These are phyloP conservation scores for Mycena filopes DNA, from an alignment of 768 basidiomycete genomes.

Conservation along the genomic window DNA sequence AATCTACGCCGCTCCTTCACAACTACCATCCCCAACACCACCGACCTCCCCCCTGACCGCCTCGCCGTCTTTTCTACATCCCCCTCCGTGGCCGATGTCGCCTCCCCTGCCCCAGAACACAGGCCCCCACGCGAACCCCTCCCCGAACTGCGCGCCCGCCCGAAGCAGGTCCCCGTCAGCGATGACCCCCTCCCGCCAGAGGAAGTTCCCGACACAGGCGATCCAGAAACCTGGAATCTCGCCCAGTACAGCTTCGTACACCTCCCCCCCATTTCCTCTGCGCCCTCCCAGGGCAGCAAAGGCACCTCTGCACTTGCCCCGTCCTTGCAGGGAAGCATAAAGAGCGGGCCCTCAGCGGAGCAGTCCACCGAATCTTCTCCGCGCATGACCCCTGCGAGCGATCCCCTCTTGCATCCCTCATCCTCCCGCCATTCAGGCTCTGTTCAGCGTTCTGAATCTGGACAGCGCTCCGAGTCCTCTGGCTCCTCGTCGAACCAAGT, in stretches of 20 bases:
- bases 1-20: slow-evolving; percentile 37
- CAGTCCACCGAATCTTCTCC: not conserved
- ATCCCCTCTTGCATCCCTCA: not conserved
- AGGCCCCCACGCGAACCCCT: not conserved
- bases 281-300: not conserved
- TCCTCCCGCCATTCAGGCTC: slow-evolving; percentile 17
- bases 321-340: slow-evolving; percentile 12
- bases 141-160: slow-evolving; percentile 10
- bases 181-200: slow-evolving; percentile 33
- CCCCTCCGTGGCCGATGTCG: slow-evolving; percentile 27
- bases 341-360: slow-evolving; percentile 2
- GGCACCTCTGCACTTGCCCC: not conserved
- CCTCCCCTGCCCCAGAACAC: slow-evolving; percentile 7
- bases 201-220: slow-evolving; percentile 25
- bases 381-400: not conserved
- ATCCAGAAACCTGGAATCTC: slow-evolving; percentile 50
- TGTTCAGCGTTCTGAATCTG: no score
- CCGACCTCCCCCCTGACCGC: slow-evolving; percentile 27
- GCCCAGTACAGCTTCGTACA: slow-evolving; percentile 56
- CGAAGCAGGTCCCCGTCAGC: slow-evolving; percentile 25
- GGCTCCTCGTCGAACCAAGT: slow-evolving; percentile 31
- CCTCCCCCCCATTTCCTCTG: slow-evolving; percentile 47
- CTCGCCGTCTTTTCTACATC: slow-evolving; percentile 30
- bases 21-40: slow-evolving; percentile 3
- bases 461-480: slow-evolving; percentile 10